phyloP scores from a whole-genome alignment of 164 flowering plant genomes.

The Berberis thunbergii region DNA sequence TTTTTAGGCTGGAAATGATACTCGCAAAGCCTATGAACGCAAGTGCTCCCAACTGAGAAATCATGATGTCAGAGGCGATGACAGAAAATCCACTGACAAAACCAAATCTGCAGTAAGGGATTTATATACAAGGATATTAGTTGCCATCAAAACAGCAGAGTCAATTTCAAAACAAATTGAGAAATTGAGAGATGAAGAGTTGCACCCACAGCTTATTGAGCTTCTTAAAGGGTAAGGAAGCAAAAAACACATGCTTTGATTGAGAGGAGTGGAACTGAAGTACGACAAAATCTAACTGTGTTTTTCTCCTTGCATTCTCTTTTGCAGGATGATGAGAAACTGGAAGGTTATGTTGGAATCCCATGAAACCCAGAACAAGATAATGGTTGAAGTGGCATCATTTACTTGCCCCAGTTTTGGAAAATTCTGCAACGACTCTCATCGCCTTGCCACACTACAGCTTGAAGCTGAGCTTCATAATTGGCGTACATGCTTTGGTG shows the following conservation, averaged over 20 bases:
- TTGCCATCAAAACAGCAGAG: slow-evolving; percentile 78
- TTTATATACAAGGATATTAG: slow-evolving; percentile 69
- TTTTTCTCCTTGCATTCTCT: neutral
- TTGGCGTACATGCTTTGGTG: slow-evolving; percentile 64
- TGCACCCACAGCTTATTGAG: slow-evolving; percentile 80
- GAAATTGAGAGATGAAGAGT: slow-evolving; percentile 79
- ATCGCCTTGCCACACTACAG: slow-evolving; percentile 72
- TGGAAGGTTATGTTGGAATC: slow-evolving; percentile 77
- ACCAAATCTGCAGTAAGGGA: slow-evolving; percentile 79
- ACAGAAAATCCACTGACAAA: slow-evolving; percentile 45
- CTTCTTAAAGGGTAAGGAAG: slow-evolving; percentile 68
- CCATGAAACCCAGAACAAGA: slow-evolving; percentile 81
- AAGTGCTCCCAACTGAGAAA: slow-evolving; percentile 57
- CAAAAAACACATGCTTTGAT: neutral
- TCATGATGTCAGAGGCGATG: slow-evolving; percentile 63
- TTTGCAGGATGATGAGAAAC: slow-evolving; percentile 52
- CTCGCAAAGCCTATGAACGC: slow-evolving; percentile 56
- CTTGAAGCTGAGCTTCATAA: slow-evolving; percentile 75
- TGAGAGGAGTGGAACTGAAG: neutral
- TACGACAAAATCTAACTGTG: neutral
- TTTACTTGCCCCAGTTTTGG: slow-evolving; percentile 59
- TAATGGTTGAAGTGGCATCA: slow-evolving; percentile 61
- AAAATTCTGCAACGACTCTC: slow-evolving; percentile 68
- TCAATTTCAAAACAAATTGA: slow-evolving; percentile 69
- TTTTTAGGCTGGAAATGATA: slow-evolving; percentile 68